Base-by-base conservation (phyloP, 108 stramenopile species). In the Cyclotella atomus region DNA sequence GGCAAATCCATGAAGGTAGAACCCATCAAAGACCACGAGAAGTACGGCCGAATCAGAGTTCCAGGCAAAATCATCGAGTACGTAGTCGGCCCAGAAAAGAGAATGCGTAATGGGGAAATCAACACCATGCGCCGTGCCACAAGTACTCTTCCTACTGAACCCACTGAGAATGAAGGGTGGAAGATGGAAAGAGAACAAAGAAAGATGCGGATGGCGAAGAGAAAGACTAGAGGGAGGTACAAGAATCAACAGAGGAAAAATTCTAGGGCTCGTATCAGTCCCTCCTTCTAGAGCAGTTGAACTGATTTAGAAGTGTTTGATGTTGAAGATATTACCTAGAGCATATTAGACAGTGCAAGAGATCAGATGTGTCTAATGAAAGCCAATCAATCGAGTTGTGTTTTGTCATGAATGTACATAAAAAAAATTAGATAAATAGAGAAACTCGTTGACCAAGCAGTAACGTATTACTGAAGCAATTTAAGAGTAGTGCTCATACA, bases 21-120 rank as follows among this genome's bases (percentile, higher is more conserved):
- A 76, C 49, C 83, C 34, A 93, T 93, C 64, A 75, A 62, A 56
- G 91, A 93, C 61, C 82, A 88, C 77, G 85, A 86, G 46, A 83
- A 76, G 27, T 75, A 71, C 41, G 85, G 85, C 46, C 83, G 92
- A 17, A 90, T 93, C 44, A 70, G 85, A 14, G 88, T 89, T 0
- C 92, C 92, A n/a, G 87, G 88, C 81, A 82, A 83, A 54, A 79
- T 93, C 46, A 85, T 93, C 33, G 73, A 77, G 29, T 93, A 89
- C 65, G 88, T 83, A 2, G 63, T 82, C 33, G 91, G 91, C 15
- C 80, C 80, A 17, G 63, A 75, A 52, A 74, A 70, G 46, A 65
- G 73, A 28, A 53, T 63, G 44, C 53, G 73, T 12, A 71, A 75
- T 47, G 79, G 79, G 1, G 76, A 77, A 59, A 24, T 73, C n/a